Evolutionary conservation across 805 yeast genomes (phyloP).

Genomic region (Dipodascopsis uninucleata): DNA sequence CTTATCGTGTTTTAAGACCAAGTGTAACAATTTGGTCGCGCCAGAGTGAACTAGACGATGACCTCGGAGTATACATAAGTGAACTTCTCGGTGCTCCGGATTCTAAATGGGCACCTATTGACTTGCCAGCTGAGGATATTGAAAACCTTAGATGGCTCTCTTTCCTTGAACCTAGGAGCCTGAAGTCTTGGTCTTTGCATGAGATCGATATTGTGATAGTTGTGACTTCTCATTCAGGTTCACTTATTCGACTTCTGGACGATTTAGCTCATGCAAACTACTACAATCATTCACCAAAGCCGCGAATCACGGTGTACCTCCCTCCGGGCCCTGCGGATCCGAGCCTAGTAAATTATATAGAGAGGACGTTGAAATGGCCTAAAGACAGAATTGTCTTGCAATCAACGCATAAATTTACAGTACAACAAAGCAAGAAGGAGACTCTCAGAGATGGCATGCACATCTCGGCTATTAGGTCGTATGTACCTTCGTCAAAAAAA

Average conservation of each 20-base stretch:
- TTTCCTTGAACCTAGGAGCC: constrained; percentile 7
- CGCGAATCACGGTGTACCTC: constrained; percentile 22
- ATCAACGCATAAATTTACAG: constrained; percentile 6
- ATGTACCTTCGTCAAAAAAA: constrained; percentile 18
- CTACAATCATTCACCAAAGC: constrained; percentile 22
- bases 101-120: constrained; percentile 25
- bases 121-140: constrained; percentile 18
- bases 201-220: constrained; percentile 21
- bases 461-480: constrained; percentile 12
- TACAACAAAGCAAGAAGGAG: no score
- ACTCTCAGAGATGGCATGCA: constrained; percentile 9
- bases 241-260: constrained; percentile 18
- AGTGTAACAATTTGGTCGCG: constrained; percentile 23
- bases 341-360: constrained; percentile 17
- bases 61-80: constrained; percentile 13
- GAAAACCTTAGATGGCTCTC: constrained; percentile 18
- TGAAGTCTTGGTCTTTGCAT: constrained; percentile 22
- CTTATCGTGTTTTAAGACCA: constrained; percentile 12
- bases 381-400: constrained; percentile 19
- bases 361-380: constrained; percentile 17
- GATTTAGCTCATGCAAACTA: constrained; percentile 15
- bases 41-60: constrained; percentile 10
- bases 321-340: constrained; percentile 25
- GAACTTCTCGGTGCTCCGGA: constrained; percentile 13
- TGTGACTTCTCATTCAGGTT: constrained; percentile 17